Percentiles rank a stretch among this genome's conserved stretches.
Conservation (phyloP, 768 basidiomycete species). For the Agrocybe chaxingu region DNA sequence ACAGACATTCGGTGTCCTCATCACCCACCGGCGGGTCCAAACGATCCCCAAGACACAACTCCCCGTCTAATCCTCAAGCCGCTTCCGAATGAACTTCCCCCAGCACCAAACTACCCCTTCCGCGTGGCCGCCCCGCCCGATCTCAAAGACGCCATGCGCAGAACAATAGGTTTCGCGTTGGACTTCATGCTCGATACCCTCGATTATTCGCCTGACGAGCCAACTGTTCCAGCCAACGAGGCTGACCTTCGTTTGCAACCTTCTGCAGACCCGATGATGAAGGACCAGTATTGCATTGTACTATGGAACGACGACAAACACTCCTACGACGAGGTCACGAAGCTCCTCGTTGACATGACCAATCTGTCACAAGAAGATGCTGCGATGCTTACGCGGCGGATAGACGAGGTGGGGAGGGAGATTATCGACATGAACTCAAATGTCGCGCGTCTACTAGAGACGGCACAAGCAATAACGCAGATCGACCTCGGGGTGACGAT, state of each 20-base stretch:
- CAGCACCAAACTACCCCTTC: conserved; percentile 57
- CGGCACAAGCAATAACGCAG: conserved; percentile 74
- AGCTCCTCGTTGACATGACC: conserved; percentile 60
- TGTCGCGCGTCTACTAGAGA: conserved; percentile 58
- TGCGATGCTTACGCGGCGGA: conserved; percentile 45
- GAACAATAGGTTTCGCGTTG: conserved; percentile 71
- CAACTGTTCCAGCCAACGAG: conserved; percentile 61
- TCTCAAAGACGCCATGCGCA: conserved; percentile 69
- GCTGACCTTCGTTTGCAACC: conserved; percentile 71
- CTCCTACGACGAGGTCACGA: conserved; percentile 83
- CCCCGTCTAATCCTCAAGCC: conserved; percentile 35
- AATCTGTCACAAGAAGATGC: conserved; percentile 57
- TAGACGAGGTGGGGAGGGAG: conserved; percentile 81
- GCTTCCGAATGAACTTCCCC: conserved; percentile 51
- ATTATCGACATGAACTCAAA: conserved; percentile 74
- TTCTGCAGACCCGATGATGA: conserved; percentile 74
- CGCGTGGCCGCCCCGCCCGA: conserved; percentile 58
- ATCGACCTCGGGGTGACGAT: conserved; percentile 93
- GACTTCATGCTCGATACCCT: conserved; percentile 84
- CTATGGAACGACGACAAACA: conserved; percentile 99
- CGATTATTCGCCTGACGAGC: conserved; percentile 79
- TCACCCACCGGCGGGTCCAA: conserved; percentile 56
- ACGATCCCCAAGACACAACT: conserved; percentile 33
- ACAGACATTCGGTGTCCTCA: conserved; percentile 62
- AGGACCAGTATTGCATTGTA: conserved; percentile 77